A percentile compares a stretch with the other conserved stretches of the same genome.
Conservation (phyloP, 331 rosid genomes). For the Malus hybrid region DNA sequence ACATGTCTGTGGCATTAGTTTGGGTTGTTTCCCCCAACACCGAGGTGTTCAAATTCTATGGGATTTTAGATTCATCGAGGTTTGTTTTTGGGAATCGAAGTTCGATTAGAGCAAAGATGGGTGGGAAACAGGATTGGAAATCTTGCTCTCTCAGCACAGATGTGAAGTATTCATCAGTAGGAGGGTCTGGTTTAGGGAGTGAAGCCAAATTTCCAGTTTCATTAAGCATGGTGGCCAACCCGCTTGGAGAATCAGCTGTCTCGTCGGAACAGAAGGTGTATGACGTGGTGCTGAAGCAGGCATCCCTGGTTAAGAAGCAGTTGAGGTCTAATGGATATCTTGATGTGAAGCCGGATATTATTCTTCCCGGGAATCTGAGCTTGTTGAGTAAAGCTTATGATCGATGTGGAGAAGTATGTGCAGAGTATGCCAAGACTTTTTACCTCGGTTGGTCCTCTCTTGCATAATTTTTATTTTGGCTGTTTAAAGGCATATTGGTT, state of each 20-base stretch:
- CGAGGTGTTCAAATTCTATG: constrained; percentile 34
- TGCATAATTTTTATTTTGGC: constrained; percentile 2
- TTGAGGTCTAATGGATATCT: constrained; percentile 40
- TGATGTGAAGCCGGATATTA: constrained; percentile 50
- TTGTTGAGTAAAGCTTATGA: constrained; percentile 81
- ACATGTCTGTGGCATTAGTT: constrained; percentile 51
- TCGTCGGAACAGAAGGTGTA: constrained; percentile 80
- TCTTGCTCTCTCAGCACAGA: constrained; percentile 29
- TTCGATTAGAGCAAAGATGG: constrained; percentile 26
- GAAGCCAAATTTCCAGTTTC: constrained; percentile 28
- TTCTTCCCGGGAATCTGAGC: constrained; percentile 51
- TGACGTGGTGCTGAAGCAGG: constrained; percentile 84
- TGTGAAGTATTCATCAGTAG: constrained; percentile 39
- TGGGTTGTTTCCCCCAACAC: constrained; percentile 40
- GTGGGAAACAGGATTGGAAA: constrained; percentile 30
- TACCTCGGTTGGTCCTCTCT: constrained; percentile 71
- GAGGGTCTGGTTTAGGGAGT: constrained; percentile 38
- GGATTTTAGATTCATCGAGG: constrained; percentile 39
- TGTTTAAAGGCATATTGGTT: background rate
- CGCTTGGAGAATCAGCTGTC: constrained; percentile 43
- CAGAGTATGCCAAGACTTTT: constrained; percentile 92
- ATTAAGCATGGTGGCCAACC: constrained; percentile 60
- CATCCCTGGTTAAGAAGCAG: constrained; percentile 73
- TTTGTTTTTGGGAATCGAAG: constrained; percentile 24
- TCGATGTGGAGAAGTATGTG: constrained; percentile 86